Evolutionary conservation across 345 rosid species (phyloP).

Genomic region (Viola odorata): DNA sequence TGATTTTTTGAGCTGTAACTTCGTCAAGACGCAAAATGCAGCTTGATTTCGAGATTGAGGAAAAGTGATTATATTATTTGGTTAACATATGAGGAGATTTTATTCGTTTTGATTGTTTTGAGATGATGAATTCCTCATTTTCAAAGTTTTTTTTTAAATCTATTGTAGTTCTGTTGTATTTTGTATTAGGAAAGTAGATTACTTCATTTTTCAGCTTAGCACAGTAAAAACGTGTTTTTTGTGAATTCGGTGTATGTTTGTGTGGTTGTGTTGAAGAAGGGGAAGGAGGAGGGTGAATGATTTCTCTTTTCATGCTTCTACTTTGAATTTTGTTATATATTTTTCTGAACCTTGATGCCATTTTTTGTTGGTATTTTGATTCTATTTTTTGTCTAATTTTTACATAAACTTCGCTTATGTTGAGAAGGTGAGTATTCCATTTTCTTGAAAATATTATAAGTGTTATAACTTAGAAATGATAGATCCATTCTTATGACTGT

Average conservation of each 20-base stretch:
- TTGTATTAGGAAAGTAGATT: no score
- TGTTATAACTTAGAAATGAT: no score
- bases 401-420: no score
- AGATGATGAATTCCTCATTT: slow-evolving; percentile 5
- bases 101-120: slow-evolving; percentile 19
- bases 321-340: no score
- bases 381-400: neutral
- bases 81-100: neutral
- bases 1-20: slow-evolving; percentile 7
- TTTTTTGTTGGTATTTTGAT: neutral
- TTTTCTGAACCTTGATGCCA: neutral
- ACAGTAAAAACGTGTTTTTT: no score
- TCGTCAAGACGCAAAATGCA: slow-evolving; percentile 18
- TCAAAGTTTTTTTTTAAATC: neutral
- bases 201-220: no score
- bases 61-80: no score
- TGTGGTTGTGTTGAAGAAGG: neutral
- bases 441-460: no score
- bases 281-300: no score
- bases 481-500: no score
- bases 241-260: neutral
- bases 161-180: neutral
- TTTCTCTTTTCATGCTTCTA: no score
- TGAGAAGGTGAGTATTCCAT: no score
- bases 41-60: slow-evolving; percentile 12